phyloP scores from a whole-genome alignment of 2,329 filamentous ascomycete genomes.

The Zymoseptoria brevis region DNA sequence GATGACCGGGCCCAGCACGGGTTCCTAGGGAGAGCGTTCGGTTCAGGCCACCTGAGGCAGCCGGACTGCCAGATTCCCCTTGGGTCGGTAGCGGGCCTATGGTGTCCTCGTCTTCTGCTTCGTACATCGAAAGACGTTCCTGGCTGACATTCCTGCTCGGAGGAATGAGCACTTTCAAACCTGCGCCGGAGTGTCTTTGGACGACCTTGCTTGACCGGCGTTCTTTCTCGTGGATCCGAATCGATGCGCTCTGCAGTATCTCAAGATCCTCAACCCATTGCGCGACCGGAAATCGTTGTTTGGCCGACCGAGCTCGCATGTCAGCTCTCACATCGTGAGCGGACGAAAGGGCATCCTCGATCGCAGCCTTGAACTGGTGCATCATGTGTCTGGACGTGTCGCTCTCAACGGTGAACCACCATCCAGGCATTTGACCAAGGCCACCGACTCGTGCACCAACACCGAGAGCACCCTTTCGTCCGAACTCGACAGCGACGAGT shows the following conservation, averaged over 20 bases:
- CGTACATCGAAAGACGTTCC: background rate
- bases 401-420: conserved; percentile 60
- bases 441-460: conserved; percentile 53
- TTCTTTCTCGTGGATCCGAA: conserved; percentile 44
- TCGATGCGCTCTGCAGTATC: conserved; percentile 50
- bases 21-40: conserved; percentile 1
- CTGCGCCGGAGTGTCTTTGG: conserved; percentile 11
- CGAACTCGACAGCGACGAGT: conserved; percentile 58
- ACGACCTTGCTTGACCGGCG: conserved; percentile 9
- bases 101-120: background rate
- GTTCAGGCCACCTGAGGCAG: background rate
- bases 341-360: conserved; percentile 49
- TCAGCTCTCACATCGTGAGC: conserved; percentile 45
- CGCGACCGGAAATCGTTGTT: conserved; percentile 56
- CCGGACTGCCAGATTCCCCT: background rate
- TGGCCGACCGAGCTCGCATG: conserved; percentile 55
- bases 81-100: background rate
- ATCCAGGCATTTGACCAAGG: conserved; percentile 34
- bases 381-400: conserved; percentile 53
- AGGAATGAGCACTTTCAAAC: background rate
- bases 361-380: conserved; percentile 54
- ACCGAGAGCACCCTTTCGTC: conserved; percentile 56
- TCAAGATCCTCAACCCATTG: conserved; percentile 57
- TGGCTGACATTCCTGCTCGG: background rate
- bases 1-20: background rate